Conservation (phyloP, 257 asterid genomes). For the Coffea canephora region DNA sequence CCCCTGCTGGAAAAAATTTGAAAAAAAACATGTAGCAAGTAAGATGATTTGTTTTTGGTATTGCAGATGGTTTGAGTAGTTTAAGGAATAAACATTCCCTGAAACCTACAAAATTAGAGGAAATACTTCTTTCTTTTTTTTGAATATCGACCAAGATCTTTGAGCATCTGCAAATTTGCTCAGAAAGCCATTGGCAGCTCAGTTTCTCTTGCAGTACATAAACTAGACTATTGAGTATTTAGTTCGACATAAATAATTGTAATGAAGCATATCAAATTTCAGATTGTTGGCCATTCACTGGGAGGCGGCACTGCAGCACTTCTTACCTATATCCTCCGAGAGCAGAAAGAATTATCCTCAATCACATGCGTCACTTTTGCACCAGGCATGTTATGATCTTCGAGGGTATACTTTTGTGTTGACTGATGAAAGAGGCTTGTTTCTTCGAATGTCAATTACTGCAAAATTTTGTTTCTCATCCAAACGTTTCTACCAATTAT, state of each 20-base stretch:
- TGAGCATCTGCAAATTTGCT: background rate
- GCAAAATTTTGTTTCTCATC: background rate
- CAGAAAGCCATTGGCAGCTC: background rate
- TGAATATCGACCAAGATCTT: background rate
- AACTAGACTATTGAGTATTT: background rate
- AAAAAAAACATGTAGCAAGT: background rate
- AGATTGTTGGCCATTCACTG: conserved; percentile 89
- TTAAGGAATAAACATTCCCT: background rate
- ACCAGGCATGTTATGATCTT: conserved; percentile 54
- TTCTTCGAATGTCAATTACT: background rate
- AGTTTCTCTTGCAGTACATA: background rate
- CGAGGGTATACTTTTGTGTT: background rate
- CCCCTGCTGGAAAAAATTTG: too few relatives aligned
- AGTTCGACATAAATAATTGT: conserved; percentile 1
- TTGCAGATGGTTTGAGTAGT: background rate
- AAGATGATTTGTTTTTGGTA: background rate
- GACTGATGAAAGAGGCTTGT: too few relatives aligned
- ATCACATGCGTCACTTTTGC: conserved; percentile 73
- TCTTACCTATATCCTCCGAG: conserved; percentile 80
- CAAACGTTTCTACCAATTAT: background rate
- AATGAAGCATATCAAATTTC: conserved; percentile 22
- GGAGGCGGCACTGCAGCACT: conserved; percentile 95
- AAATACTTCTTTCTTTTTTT: background rate
- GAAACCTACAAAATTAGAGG: background rate
- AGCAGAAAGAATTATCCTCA: conserved; percentile 65